Evolutionary conservation across 2,329 filamentous ascomycete genomes (phyloP).

Genomic region (Colletotrichum sp.): DNA sequence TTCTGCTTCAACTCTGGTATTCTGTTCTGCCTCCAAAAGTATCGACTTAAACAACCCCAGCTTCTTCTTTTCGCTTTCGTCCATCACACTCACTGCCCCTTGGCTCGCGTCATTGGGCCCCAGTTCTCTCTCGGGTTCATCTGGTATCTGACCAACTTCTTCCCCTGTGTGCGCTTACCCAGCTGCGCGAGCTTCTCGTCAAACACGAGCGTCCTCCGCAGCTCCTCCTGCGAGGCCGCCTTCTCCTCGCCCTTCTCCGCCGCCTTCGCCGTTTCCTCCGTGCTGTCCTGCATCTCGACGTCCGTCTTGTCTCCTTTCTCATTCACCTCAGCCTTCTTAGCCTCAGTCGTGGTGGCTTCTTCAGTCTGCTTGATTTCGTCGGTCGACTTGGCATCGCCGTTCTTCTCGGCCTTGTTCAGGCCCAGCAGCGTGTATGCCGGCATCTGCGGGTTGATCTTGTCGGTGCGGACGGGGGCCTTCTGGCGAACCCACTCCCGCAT

Average conservation of each 20-base stretch:
- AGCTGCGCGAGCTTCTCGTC: conserved; percentile 79
- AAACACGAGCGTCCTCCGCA: conserved; percentile 71
- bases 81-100: conserved; percentile 61
- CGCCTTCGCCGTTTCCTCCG: conserved; percentile 29
- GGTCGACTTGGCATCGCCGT: conserved; percentile 29
- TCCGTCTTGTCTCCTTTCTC: conserved; percentile 27
- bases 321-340: conserved; percentile 19
- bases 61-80: conserved; percentile 59
- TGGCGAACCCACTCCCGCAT: conserved; percentile 92
- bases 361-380: not conserved
- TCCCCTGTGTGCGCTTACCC: conserved; percentile 71
- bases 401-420: conserved; percentile 37
- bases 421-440: conserved; percentile 75
- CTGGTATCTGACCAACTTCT: conserved; percentile 85
- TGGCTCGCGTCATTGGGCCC: conserved; percentile 78
- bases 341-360: not conserved
- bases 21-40: not conserved
- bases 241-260: conserved; percentile 36
- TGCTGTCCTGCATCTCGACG: conserved; percentile 33
- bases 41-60: not conserved
- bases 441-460: conserved; percentile 71
- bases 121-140: conserved; percentile 90
- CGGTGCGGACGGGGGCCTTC: conserved; percentile 77
- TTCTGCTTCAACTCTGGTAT: not conserved
- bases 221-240: conserved; percentile 33